A percentile compares a stretch with the other conserved stretches of the same genome.
These are phyloP conservation scores for Spathaspora boniae DNA, from an alignment of 805 yeast genomes.

Conservation along the genomic window DNA sequence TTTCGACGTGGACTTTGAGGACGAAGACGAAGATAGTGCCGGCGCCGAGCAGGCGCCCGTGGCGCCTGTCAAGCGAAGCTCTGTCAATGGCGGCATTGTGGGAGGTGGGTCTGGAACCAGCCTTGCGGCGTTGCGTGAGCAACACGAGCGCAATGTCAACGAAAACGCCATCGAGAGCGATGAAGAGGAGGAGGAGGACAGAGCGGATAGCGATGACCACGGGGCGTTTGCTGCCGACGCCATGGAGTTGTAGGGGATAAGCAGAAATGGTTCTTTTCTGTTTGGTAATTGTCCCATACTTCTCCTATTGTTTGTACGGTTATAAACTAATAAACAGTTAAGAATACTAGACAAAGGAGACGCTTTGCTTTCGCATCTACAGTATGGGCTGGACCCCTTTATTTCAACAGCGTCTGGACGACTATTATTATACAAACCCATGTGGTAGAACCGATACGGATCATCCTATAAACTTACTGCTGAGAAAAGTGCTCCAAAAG, in stretches of 20 bases:
- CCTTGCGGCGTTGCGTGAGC: constrained; percentile 8
- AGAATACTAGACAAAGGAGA: too few relatives aligned
- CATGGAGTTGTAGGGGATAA: constrained; percentile 36
- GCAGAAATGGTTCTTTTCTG: too few relatives aligned
- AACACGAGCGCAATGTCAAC: constrained; percentile 10
- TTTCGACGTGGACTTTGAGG: constrained; percentile 94
- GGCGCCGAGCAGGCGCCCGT: constrained; percentile 4
- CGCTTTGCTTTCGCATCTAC: too few relatives aligned
- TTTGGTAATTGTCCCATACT: too few relatives aligned
- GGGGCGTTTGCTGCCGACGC: constrained; percentile 44
- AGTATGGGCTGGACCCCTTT: too few relatives aligned
- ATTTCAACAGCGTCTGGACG: too few relatives aligned
- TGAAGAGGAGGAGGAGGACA: constrained; percentile 33
- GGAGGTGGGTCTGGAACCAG: constrained; percentile 11
- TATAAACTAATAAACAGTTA: too few relatives aligned
- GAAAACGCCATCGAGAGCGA: constrained; percentile 37
- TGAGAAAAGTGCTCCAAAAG: constrained; percentile 94
- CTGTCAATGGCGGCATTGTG: constrained; percentile 15
- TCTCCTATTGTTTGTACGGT: too few relatives aligned
- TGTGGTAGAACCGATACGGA: too few relatives aligned
- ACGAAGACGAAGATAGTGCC: constrained; percentile 65
- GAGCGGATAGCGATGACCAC: constrained; percentile 34
- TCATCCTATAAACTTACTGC: too few relatives aligned
- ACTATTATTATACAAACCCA: too few relatives aligned
- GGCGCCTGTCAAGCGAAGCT: constrained; percentile 4